These are phyloP conservation scores for Fusarium lateritium DNA, from an alignment of 2,329 filamentous ascomycete genomes.

Conservation along the genomic window DNA sequence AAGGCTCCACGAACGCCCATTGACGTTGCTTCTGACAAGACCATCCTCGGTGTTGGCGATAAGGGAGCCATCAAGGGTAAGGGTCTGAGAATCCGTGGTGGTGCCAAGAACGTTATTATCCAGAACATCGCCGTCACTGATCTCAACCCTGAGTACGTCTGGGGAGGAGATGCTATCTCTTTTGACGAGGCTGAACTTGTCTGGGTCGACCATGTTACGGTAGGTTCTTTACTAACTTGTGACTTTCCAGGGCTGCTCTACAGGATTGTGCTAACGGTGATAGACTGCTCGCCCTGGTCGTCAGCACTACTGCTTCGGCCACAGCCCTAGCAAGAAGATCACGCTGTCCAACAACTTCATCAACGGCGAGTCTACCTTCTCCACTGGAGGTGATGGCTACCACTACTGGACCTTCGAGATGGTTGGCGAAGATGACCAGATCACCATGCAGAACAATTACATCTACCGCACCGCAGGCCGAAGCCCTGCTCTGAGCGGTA, in stretches of 20 bases:
- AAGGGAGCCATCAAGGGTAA: conserved; percentile 3
- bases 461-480: conserved; percentile 50
- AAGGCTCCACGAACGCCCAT: conserved; percentile 2
- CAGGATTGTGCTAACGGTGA: too few relatives aligned
- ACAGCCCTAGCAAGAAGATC: conserved; percentile 5
- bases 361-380: conserved; percentile 8
- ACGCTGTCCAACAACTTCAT: conserved; percentile 18
- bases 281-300: conserved; percentile 1
- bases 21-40: neutral
- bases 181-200: conserved; percentile 14
- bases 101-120: conserved; percentile 1
- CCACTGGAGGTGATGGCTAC: conserved; percentile 67
- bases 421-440: conserved; percentile 61
- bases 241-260: neutral
- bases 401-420: conserved; percentile 73
- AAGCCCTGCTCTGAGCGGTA: conserved; percentile 3
- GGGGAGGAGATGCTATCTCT: conserved; percentile 1
- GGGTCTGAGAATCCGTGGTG: neutral
- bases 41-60: neutral
- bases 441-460: conserved; percentile 73
- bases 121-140: conserved; percentile 1
- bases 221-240: neutral
- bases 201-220: conserved; percentile 13
- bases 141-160: conserved; percentile 5
- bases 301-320: conserved; percentile 11